Base-by-base conservation (phyloP, 2,329 filamentous ascomycete species). In the Ophiostoma sp. region DNA sequence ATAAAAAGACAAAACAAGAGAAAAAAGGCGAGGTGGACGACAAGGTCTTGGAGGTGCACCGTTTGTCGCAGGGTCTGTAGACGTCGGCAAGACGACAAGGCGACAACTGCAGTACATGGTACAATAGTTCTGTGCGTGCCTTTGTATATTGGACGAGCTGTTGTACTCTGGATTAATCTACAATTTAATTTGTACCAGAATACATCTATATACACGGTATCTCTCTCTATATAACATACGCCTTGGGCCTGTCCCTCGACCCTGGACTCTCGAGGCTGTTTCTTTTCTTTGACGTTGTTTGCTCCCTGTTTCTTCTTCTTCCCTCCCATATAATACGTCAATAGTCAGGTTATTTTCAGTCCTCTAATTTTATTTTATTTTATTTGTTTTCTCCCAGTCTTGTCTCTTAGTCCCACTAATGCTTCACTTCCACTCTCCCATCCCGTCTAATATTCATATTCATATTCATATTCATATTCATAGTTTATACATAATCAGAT, bases 11-110 rank as follows among this genome's bases (percentile, higher is more conserved):
- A n/a, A 39, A 65, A 65, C 15, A 31, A 67, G 65, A 27, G n/a
- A 67, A 44, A 67, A 67, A 48, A 67, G 65, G 65, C 65, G 65
- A 67, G 35, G 35, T 41, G 36, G 64, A 67, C 36, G 36, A 20
- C 60, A 20, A 35, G 31, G 33, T 39, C 33, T 23, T n/a, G 39
- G 39, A 48, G 17, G 44, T 17, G 41, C 15, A 4, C 2, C 17
- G 44, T 48, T 20, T 15, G 15, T 15, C 15, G 27, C 57, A 31
- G 27, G 20, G 62, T n/a, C 17, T 36, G 33, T 23, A 65, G 33
- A 17, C 60, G 15, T 33, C 17, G 41, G 6, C 20, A 41, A 15
- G 33, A n/a, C 17, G 15, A 15, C 11, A 35, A 62, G 57, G 35
- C 23, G 6, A 64, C 36, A 64, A 10, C 27, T 31, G 13, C 23